Evolutionary conservation across 305 asterid genomes (phyloP).

Genomic region (Rubia peregrina): DNA sequence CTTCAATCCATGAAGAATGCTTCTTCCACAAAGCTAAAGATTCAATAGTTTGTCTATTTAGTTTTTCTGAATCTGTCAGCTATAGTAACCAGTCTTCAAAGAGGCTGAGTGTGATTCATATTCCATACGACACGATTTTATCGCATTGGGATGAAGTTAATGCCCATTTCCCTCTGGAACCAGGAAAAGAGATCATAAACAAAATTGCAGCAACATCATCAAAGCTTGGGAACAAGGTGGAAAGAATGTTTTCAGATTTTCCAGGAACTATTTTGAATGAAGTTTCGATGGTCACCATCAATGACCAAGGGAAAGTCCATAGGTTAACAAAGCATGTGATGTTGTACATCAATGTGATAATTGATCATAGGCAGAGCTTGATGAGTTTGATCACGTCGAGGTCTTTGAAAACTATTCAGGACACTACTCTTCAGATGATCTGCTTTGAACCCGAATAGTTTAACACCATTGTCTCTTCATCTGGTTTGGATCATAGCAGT

Average conservation of each 20-base stretch:
- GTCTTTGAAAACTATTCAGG: slow-evolving; percentile 28
- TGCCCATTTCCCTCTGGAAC: slow-evolving; percentile 26
- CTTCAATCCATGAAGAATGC: slow-evolving; percentile 24
- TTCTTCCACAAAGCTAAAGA: slow-evolving; percentile 36
- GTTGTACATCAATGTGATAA: slow-evolving; percentile 25
- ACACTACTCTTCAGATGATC: too few relatives aligned
- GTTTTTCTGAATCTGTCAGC: slow-evolving; percentile 37
- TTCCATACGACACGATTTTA: slow-evolving; percentile 27
- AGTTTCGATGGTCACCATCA: background rate
- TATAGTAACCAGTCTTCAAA: slow-evolving; percentile 27
- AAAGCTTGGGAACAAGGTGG: slow-evolving; percentile 29
- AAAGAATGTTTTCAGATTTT: slow-evolving; percentile 36
- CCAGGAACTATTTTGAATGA: slow-evolving; percentile 28
- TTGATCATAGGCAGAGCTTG: slow-evolving; percentile 23
- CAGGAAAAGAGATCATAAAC: slow-evolving; percentile 24
- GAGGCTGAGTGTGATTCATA: slow-evolving; percentile 31
- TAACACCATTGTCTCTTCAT: too few relatives aligned
- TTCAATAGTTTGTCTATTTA: slow-evolving; percentile 28
- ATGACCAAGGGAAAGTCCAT: slow-evolving; percentile 31
- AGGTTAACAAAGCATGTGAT: slow-evolving; percentile 27
- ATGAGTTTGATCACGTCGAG: slow-evolving; percentile 22
- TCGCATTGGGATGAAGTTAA: slow-evolving; percentile 21
- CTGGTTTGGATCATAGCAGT: too few relatives aligned
- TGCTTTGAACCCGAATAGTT: too few relatives aligned
- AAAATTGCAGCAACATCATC: slow-evolving; percentile 7